Base-by-base conservation (phyloP, 1,139 yeast genomes). In the Suhomyces bribrorum region DNA sequence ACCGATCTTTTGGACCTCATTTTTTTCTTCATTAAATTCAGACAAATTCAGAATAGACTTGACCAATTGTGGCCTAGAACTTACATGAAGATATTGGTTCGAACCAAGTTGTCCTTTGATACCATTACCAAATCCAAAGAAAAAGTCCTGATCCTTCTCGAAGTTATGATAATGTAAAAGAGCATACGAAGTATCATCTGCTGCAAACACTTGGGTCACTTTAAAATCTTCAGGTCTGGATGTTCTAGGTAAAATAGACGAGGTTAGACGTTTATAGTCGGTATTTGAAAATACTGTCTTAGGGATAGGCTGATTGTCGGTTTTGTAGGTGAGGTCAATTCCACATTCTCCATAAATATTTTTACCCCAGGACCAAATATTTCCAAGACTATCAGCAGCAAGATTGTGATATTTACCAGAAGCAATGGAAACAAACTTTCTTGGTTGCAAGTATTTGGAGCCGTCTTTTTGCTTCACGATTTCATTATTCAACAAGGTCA, bases 51-150 rank as follows among this genome's bases (percentile, higher is more conserved):
- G 55, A 32, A 85, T 58, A 4, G 75, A 64, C 56, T 79, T 79
- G 42, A 90, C 60, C 29, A 75, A 73, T 14, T 75, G 69, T 6
- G 97, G 96, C 32, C 72, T 74, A 14, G 79, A 66, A 52, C 83
- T 85, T 12, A 87, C 83, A 56, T 89, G 96, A 34, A 83, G 66
- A 58, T 73, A 89, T 38, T 82, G 69, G 16, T 87, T 89, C 34
- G 79, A 76, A 13, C 97, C 98, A 41, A 89, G 69, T 61, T 88
- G 95, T n/a, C 97, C 98, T 50, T 77, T 75, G 36, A 85, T 61
- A 4, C 97, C 96, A 52, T 81, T 81, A 16, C 98, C 98, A 64
- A 89, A 83, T 5, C 88, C 73, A 49, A 83, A 66, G 37, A 77
- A 61, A 8, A 67, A 44, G 11, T 64, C 59, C 37, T 61, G 55